Evolutionary conservation across 2,329 filamentous ascomycete genomes (phyloP), one percentile per base, ranked within the genome.

Genomic region (Sporothrix phasma): DNA sequence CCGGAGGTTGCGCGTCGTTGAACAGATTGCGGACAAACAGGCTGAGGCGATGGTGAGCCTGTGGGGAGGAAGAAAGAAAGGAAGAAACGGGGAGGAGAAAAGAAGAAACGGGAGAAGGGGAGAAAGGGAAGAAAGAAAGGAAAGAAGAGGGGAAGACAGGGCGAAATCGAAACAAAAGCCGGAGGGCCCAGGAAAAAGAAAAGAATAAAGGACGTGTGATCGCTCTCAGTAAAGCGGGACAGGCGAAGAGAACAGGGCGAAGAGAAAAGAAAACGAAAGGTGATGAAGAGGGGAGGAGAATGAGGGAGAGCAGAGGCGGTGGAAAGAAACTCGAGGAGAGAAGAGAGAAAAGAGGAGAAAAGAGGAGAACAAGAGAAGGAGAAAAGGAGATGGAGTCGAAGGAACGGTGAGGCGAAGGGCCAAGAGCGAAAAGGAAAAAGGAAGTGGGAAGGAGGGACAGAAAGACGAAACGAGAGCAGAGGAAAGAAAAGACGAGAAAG

Each of bases 221-320:
- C 46, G 53, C 13, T 49, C 31, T 29, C 17, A 19, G 17, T n/a
- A 65, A 65, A 62, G 59, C 59, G 60, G 51, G 58, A n/a, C n/a
- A n/a, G 63, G 49, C 47, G 46, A 46, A 59, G 29, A 54, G 54
- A 39, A 63, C 34, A 54, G 58, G 47, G 58, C 53, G 22, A 58
- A 13, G 45, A 65, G 60, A 54, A 39, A 45, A 26, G 15, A 51
- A 58, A 61, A 17, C 29, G 26, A 53, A 29, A 26, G 17, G 43
- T 51, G 34, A 45, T 51, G 22, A 31, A 49, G 19, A 41, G 46
- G 22, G 13, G 39, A 61, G 37, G 43, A n/a, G 3, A 29, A 31
- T n/a, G 19, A 65, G 46, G 5, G 31, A 37, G 26, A 46, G 24
- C 41, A 43, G 45, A 26, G 45, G 46, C 19, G 11, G 26, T 4